Conservation (phyloP, 1,284 basidiomycete species). For the Leccinum solheimii region DNA sequence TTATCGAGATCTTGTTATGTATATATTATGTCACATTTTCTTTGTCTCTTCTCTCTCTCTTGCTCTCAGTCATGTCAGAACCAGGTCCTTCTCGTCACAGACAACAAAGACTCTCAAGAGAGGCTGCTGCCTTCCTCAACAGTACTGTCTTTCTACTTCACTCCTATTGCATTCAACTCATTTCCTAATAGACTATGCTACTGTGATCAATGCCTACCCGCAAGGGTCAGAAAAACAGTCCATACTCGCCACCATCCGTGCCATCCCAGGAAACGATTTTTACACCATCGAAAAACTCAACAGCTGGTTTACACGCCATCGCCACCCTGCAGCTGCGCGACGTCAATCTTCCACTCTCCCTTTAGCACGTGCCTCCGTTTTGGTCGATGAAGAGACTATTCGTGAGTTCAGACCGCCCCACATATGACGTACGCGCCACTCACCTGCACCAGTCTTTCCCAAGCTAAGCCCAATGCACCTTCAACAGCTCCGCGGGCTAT, state of each 20-base stretch:
- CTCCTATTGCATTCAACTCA: background rate
- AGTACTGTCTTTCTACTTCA: background rate
- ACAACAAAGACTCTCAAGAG: conserved; percentile 14
- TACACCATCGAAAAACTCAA: conserved; percentile 22
- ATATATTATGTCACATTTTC: background rate
- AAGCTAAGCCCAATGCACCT: conserved; percentile 27
- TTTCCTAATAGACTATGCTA: conserved; percentile 20
- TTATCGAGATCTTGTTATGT: conserved; percentile 24
- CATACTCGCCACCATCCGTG: conserved; percentile 18
- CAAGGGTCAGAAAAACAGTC: conserved; percentile 14
- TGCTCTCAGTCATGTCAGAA: background rate
- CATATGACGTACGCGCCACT: background rate
- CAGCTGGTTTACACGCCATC: conserved; percentile 30
- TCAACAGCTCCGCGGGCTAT: conserved; percentile 22
- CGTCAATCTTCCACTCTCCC: background rate
- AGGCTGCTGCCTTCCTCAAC: conserved; percentile 13
- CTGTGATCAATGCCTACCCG: conserved; percentile 16
- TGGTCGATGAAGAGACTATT: conserved; percentile 28
- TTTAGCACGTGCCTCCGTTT: background rate
- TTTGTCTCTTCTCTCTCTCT: background rate
- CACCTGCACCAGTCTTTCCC: conserved; percentile 26
- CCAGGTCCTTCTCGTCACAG: conserved; percentile 6
- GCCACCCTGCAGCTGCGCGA: conserved; percentile 4
- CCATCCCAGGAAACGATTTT: conserved; percentile 27
- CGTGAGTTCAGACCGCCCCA: conserved; percentile 16